These are phyloP conservation scores for Nannochloris sp. DNA, from an alignment of 139 green algal species.

Conservation along the genomic window DNA sequence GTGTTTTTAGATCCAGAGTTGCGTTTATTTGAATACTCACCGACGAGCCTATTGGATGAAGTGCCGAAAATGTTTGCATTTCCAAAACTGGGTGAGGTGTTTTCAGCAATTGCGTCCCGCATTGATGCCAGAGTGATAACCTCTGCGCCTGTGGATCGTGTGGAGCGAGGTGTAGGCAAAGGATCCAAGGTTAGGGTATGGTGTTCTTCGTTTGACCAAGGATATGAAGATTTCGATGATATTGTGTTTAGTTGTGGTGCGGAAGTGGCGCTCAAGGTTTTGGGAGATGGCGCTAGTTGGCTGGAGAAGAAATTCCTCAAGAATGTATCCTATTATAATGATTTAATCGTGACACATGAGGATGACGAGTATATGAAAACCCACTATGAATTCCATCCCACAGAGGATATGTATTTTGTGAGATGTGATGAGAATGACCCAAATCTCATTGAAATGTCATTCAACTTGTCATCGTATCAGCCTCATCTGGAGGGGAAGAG, in stretches of 20 bases:
- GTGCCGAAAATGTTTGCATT: slow-evolving; percentile 63
- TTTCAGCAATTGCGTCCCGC: neutral
- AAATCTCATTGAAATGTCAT: slow-evolving; percentile 61
- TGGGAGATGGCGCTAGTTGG: slow-evolving; percentile 27
- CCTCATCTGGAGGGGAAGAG: slow-evolving; percentile 35
- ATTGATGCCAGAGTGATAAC: neutral
- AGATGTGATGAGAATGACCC: slow-evolving; percentile 39
- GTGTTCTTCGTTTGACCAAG: neutral
- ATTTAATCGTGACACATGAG: slow-evolving; percentile 57
- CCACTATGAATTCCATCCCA: slow-evolving; percentile 43
- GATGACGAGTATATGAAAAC: slow-evolving; percentile 55
- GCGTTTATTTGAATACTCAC: slow-evolving; percentile 37
- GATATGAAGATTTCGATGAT: slow-evolving; percentile 37
- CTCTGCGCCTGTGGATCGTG: slow-evolving; percentile 2
- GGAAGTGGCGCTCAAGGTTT: slow-evolving; percentile 34
- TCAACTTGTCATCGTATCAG: slow-evolving; percentile 63
- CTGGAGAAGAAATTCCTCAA: slow-evolving; percentile 43
- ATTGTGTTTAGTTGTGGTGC: slow-evolving; percentile 56
- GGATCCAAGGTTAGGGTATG: neutral
- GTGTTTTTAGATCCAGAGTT: slow-evolving; percentile 63
- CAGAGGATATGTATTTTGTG: slow-evolving; percentile 66
- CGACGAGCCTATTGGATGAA: slow-evolving; percentile 42
- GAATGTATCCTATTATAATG: slow-evolving; percentile 56
- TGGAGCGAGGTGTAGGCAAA: neutral
- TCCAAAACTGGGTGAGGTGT: slow-evolving; percentile 31